phyloP scores from a whole-genome alignment of 441 rosid genomes.

The Gossypium schwendimanii region DNA sequence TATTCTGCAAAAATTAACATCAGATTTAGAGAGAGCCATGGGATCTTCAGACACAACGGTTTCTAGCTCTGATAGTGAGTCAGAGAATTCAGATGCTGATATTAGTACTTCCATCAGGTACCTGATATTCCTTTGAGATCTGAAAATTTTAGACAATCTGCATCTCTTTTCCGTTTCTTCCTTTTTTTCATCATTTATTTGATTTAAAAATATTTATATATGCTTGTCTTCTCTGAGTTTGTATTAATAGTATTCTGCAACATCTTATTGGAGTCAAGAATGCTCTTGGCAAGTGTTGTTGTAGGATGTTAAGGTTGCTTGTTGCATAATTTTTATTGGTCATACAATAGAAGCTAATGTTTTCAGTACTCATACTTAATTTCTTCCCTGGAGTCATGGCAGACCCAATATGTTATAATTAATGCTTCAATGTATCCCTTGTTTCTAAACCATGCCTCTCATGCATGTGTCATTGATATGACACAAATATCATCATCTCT shows the following conservation, averaged over 20 bases:
- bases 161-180: background rate
- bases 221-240: background rate
- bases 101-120: conserved; percentile 51
- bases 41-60: conserved; percentile 31
- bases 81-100: conserved; percentile 70
- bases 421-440: conserved; percentile 4
- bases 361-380: background rate
- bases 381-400: background rate
- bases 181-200: background rate
- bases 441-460: conserved; percentile 1
- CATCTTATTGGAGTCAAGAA: background rate
- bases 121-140: background rate
- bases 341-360: background rate
- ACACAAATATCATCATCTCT: background rate
- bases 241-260: background rate
- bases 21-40: conserved; percentile 72
- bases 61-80: conserved; percentile 70
- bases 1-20: conserved; percentile 55
- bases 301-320: background rate
- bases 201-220: background rate
- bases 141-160: conserved; percentile 1
- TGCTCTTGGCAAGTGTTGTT: background rate
- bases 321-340: background rate
- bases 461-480: background rate
- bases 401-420: background rate